Evolutionary conservation across 2,329 filamentous ascomycete species (phyloP), one percentile per base, ranked within the genome.

Genomic region (Corynespora cassiicola): DNA sequence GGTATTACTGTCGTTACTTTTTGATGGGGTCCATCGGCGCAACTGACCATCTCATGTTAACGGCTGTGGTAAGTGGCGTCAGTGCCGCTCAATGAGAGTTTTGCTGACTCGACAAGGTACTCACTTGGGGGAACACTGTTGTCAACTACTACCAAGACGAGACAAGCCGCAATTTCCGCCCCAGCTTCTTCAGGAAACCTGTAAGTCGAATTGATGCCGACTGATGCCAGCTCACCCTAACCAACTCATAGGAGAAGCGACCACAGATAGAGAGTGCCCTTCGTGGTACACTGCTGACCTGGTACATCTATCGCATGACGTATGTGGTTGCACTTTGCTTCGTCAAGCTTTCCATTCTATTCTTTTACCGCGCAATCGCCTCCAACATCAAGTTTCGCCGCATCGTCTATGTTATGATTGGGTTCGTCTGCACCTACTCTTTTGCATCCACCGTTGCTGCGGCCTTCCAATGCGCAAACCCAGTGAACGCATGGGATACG

Each of bases 351-450:
- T 58, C 54, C 28, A 59, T 63, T 26, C 58, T 63, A 21, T 59
- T 48, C 45, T 69, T 69, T 50, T 69, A 68, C 50, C 56, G 54
- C 16, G 43, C 56, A 18, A 66, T 69, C 19, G 63, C 63, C n/a
- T 56, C 63, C 14, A 56, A 66, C 14, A 52, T 38, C 20, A 60
- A 49, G 4, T 63, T 66, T 28, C 61, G 65, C 6, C 53, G 53
- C 20, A 28, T 58, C 15, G 54, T 67, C 10, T 49, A 66, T 39
- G 36, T 35, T 2, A 58, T 54, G 12, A 66, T 67, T 31, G 38
- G 26, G 23, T 60, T 67, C 25, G 58, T 69, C 11, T 42, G 46
- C 17, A 33, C 64, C 14, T 67, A 64, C 45, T 61, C 61, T 3
- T 41, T 67, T 23, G 54, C 43, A 11, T 50, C 54, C 5, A 50